Percentiles rank a stretch among this genome's conserved stretches.
Conservation (phyloP, 2,329 filamentous ascomycete genomes). For the Cytospora schulzeri region DNA sequence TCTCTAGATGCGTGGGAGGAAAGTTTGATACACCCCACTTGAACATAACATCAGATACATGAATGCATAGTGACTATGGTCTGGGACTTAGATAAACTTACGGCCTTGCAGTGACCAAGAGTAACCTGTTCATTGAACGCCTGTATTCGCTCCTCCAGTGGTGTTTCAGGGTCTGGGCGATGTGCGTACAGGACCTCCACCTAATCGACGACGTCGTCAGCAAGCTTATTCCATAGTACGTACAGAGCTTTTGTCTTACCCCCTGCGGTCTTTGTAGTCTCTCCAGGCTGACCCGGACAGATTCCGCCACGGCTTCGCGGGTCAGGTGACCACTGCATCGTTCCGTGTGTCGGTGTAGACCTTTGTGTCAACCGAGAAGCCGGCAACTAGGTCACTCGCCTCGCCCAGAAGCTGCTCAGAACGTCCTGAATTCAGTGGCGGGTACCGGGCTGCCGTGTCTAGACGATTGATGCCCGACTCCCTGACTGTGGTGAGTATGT, state of each 20-base stretch:
- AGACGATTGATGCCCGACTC: neutral
- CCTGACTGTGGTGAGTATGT: slow-evolving; percentile 28
- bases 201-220: slow-evolving; percentile 16
- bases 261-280: slow-evolving; percentile 27
- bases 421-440: slow-evolving; percentile 35
- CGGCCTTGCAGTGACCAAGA: slow-evolving; percentile 36
- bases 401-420: slow-evolving; percentile 39
- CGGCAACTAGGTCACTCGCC: slow-evolving; percentile 29
- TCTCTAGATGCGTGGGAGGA: slow-evolving; percentile 33
- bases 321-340: slow-evolving; percentile 35
- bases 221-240: neutral
- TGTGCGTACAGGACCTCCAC: slow-evolving; percentile 42
- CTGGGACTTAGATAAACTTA: slow-evolving; percentile 26
- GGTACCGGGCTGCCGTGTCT: slow-evolving; percentile 37
- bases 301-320: slow-evolving; percentile 32
- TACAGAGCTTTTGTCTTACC: neutral
- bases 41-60: neutral
- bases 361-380: slow-evolving; percentile 40
- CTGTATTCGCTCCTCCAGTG: slow-evolving; percentile 40
- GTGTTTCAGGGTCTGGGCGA: slow-evolving; percentile 37
- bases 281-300: slow-evolving; percentile 34
- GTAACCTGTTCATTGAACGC: slow-evolving; percentile 38
- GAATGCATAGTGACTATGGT: neutral
- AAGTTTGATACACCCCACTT: slow-evolving; percentile 45
- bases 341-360: slow-evolving; percentile 34